These are phyloP conservation scores for Cercophora samala DNA, from an alignment of 495 filamentous ascomycete species.

Conservation along the genomic window DNA sequence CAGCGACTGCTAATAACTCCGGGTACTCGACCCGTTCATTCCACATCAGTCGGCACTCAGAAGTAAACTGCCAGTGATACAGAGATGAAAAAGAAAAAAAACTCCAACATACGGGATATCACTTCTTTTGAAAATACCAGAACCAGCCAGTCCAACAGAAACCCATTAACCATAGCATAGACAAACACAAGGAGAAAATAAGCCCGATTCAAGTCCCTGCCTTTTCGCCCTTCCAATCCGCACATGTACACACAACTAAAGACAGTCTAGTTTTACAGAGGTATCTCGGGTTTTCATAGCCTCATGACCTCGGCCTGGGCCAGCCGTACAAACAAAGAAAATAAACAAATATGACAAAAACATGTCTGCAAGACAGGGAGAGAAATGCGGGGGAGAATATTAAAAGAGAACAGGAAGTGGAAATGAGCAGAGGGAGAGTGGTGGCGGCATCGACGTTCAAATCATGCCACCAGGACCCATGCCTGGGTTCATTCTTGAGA, in stretches of 20 bases:
- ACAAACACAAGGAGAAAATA: conserved; percentile 2
- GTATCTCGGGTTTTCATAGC: conserved; percentile 36
- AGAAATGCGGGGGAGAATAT: conserved; percentile 9
- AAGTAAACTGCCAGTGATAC: background rate
- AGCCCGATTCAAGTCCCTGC: background rate
- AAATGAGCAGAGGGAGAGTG: background rate
- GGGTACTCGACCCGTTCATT: background rate
- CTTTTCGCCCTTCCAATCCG: conserved; percentile 2
- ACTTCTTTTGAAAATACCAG: conserved; percentile 11
- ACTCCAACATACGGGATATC: conserved; percentile 1
- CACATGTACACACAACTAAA: background rate
- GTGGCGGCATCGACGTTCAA: conserved; percentile 23
- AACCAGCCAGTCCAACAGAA: conserved; percentile 9
- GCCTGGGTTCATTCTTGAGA: conserved; percentile 24
- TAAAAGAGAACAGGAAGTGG: conserved; percentile 4
- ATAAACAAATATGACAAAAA: conserved; percentile 23
- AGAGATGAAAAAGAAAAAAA: background rate
- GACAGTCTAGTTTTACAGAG: conserved; percentile 18
- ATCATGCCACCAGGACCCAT: conserved; percentile 48
- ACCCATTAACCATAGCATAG: background rate
- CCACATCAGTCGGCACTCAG: background rate
- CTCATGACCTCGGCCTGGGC: conserved; percentile 17
- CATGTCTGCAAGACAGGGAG: conserved; percentile 9
- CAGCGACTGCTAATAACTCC: background rate
- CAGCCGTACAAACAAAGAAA: conserved; percentile 4